Evolutionary conservation across 2,329 filamentous ascomycete species (phyloP).

Genomic region (Cladosporium phlei): DNA sequence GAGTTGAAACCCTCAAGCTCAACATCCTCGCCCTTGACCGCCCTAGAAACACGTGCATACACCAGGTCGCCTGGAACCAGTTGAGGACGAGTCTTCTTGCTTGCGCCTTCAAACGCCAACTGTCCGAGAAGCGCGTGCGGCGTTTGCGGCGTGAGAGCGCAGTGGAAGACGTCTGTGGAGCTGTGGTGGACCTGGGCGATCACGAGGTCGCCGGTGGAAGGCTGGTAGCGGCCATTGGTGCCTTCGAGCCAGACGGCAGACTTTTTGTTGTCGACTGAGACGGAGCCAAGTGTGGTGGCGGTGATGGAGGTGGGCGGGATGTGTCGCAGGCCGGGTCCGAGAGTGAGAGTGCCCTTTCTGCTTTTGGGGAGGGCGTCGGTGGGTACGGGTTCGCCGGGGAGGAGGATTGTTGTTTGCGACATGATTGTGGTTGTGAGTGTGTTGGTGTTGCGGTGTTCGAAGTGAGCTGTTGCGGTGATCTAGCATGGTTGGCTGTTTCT

Average conservation of each 20-base stretch:
- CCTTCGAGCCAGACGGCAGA: slow-evolving; percentile 74
- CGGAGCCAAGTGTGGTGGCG: slow-evolving; percentile 61
- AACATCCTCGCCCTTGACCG: slow-evolving; percentile 77
- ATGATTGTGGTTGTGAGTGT: background rate
- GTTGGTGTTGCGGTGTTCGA: background rate
- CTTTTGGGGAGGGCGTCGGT: slow-evolving; percentile 63
- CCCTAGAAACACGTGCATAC: slow-evolving; percentile 77
- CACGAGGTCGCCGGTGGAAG: slow-evolving; percentile 76
- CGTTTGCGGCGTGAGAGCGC: slow-evolving; percentile 63
- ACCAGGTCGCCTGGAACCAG: slow-evolving; percentile 72
- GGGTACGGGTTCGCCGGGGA: slow-evolving; percentile 76
- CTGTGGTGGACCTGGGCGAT: slow-evolving; percentile 80
- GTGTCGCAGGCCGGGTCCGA: slow-evolving; percentile 80
- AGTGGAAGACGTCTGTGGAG: slow-evolving; percentile 72
- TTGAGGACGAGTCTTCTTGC: slow-evolving; percentile 83
- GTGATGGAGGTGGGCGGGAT: slow-evolving; percentile 71
- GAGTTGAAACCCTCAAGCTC: slow-evolving; percentile 88
- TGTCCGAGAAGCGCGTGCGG: slow-evolving; percentile 69
- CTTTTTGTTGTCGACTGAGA: slow-evolving; percentile 65
- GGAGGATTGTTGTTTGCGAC: slow-evolving; percentile 54
- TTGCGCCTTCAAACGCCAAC: slow-evolving; percentile 86
- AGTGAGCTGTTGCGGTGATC: background rate
- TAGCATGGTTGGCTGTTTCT: background rate
- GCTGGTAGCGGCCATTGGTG: slow-evolving; percentile 68
- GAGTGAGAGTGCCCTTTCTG: slow-evolving; percentile 60